Conservation (phyloP, 495 filamentous ascomycete genomes). For the Penicillium cosmopolitanum region DNA sequence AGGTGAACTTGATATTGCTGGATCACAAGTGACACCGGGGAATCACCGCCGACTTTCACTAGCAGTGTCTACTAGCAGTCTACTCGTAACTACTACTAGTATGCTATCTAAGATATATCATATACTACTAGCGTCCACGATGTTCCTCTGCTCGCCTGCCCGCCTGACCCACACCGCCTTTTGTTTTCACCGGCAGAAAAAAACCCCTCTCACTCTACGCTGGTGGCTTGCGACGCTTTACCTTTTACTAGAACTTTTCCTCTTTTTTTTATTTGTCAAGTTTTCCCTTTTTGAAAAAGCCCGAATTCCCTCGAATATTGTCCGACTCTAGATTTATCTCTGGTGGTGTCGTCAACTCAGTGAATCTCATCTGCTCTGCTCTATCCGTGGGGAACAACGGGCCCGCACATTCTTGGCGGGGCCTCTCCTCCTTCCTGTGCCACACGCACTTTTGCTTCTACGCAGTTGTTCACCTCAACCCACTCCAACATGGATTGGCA, state of each 20-base stretch:
- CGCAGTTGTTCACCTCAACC: slow-evolving; percentile 22
- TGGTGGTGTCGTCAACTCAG: neutral
- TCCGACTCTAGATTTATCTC: too few relatives aligned
- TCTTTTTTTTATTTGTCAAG: neutral
- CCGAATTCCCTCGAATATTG: neutral
- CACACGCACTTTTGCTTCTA: slow-evolving; percentile 33
- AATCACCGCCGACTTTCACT: neutral
- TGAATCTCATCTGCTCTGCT: neutral
- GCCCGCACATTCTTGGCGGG: slow-evolving; percentile 40
- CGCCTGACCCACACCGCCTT: neutral
- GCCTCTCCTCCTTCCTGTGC: slow-evolving; percentile 23
- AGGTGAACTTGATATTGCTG: too few relatives aligned
- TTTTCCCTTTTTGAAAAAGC: neutral
- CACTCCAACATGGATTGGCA: slow-evolving; percentile 81
- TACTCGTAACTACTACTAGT: too few relatives aligned
- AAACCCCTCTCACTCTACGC: neutral
- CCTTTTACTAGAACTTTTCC: neutral
- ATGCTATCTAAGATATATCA: too few relatives aligned
- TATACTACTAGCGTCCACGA: too few relatives aligned
- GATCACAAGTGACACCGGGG: too few relatives aligned
- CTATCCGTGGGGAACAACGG: slow-evolving; percentile 25
- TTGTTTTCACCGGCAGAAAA: neutral
- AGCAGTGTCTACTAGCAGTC: neutral
- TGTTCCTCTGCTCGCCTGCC: neutral
- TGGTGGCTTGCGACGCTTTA: neutral